A percentile compares a stretch with the other conserved stretches of the same genome.
phyloP scores from a whole-genome alignment of 805 yeast species.

The Cyberlindnera mycetangii region DNA sequence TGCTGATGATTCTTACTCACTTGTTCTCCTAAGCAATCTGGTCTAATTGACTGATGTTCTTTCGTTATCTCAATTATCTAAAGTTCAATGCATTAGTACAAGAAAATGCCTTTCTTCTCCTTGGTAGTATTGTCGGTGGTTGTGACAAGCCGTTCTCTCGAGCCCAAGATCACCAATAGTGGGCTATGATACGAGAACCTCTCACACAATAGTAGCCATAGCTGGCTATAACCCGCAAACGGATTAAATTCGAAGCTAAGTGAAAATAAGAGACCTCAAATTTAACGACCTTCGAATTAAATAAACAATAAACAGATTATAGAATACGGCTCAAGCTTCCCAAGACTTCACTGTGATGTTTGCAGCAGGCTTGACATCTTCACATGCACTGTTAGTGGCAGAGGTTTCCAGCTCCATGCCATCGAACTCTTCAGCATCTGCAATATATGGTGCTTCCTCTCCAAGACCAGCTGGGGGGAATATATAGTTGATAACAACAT shows the following conservation, averaged over 20 bases:
- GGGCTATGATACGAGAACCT: no score
- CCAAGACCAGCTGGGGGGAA: constrained; percentile 19
- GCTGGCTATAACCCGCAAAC: no score
- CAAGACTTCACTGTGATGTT: constrained; percentile 3
- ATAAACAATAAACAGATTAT: not conserved
- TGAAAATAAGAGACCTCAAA: no score
- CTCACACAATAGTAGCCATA: no score
- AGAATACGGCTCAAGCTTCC: not conserved
- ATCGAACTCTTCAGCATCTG: constrained; percentile 2
- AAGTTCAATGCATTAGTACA: no score
- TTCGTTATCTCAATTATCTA: no score
- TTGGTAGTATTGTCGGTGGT: no score
- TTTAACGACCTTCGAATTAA: no score
- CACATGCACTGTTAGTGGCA: not conserved
- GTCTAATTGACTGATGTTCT: not conserved
- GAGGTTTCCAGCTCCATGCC: constrained; percentile 4
- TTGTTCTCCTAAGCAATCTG: not conserved
- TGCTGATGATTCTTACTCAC: not conserved
- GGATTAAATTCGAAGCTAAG: no score
- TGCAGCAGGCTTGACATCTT: not conserved
- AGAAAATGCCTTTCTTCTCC: no score
- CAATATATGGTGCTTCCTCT: constrained; percentile 10
- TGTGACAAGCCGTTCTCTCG: no score
- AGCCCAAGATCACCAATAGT: no score
- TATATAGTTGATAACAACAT: constrained; percentile 9